Conservation (phyloP, 768 basidiomycete species). For the Dacryopinax spathularia region DNA sequence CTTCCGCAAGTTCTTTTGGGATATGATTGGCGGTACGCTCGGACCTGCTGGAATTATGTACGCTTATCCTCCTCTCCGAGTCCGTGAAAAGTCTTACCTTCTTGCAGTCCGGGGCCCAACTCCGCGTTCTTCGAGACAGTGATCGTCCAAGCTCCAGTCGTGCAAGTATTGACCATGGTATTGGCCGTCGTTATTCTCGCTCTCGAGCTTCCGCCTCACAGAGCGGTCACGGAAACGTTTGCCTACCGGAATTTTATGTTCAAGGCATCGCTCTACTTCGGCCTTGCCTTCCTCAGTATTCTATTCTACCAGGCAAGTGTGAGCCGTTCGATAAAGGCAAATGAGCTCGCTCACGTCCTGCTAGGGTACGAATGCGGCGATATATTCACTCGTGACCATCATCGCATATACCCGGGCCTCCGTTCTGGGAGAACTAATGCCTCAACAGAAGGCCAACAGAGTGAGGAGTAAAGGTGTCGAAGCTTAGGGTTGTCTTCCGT, state of each 20-base stretch:
- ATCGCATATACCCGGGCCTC: slow-evolving; percentile 54
- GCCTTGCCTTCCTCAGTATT: slow-evolving; percentile 44
- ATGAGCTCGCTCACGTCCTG: not conserved
- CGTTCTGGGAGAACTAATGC: slow-evolving; percentile 53
- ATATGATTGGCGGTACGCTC: slow-evolving; percentile 70
- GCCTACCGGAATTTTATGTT: slow-evolving; percentile 27
- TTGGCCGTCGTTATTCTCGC: slow-evolving; percentile 45
- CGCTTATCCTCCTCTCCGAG: not conserved
- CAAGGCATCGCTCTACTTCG: slow-evolving; percentile 46
- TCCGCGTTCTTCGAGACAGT: slow-evolving; percentile 51
- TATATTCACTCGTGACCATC: slow-evolving; percentile 65
- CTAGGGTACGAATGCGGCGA: slow-evolving; percentile 72
- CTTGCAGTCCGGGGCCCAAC: slow-evolving; percentile 51
- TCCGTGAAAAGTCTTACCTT: not conserved
- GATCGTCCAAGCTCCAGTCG: slow-evolving; percentile 62
- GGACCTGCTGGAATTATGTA: slow-evolving; percentile 20
- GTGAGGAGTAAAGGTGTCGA: slow-evolving; percentile 32
- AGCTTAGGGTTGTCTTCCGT: no score
- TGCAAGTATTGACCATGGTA: slow-evolving; percentile 55
- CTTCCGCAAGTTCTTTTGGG: slow-evolving; percentile 94
- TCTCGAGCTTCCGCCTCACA: slow-evolving; percentile 58
- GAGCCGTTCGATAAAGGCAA: not conserved
- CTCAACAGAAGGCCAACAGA: slow-evolving; percentile 47
- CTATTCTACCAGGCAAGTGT: slow-evolving; percentile 63
- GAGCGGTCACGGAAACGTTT: slow-evolving; percentile 8